phyloP scores from a whole-genome alignment of 2,329 filamentous ascomycete species.

The Fusarium miscanthi region DNA sequence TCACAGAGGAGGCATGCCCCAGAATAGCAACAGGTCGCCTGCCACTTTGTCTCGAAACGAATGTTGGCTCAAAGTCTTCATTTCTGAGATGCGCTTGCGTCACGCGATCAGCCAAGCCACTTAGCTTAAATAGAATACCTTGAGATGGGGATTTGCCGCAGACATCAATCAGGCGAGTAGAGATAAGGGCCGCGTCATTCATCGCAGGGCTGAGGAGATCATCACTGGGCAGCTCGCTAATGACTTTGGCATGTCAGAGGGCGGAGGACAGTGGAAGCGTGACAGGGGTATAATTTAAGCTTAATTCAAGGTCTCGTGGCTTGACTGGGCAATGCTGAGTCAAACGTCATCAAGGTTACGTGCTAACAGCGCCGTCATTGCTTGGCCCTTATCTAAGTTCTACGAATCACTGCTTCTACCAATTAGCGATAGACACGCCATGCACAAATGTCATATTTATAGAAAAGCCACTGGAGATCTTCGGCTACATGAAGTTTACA shows the following conservation, averaged over 20 bases:
- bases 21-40: slow-evolving; percentile 43
- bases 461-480: slow-evolving; percentile 1
- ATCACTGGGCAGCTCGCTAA: not conserved
- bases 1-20: not conserved
- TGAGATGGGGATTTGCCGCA: not conserved
- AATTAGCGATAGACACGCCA: slow-evolving; percentile 14
- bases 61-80: not conserved
- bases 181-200: slow-evolving; percentile 22
- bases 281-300: slow-evolving; percentile 2
- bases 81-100: not conserved
- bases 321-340: not conserved
- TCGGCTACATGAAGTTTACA: not conserved
- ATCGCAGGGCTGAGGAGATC: slow-evolving; percentile 5
- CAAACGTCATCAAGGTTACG: not conserved
- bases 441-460: slow-evolving; percentile 1
- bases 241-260: not conserved
- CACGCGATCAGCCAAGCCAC: slow-evolving; percentile 25
- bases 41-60: not conserved
- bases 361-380: not conserved
- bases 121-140: not conserved
- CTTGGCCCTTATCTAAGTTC: slow-evolving; percentile 19
- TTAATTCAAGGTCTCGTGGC: not conserved
- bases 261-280: not conserved
- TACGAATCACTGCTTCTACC: not conserved
- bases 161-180: no score